Conservation (phyloP, 805 yeast genomes). For the Candida verbasci region DNA sequence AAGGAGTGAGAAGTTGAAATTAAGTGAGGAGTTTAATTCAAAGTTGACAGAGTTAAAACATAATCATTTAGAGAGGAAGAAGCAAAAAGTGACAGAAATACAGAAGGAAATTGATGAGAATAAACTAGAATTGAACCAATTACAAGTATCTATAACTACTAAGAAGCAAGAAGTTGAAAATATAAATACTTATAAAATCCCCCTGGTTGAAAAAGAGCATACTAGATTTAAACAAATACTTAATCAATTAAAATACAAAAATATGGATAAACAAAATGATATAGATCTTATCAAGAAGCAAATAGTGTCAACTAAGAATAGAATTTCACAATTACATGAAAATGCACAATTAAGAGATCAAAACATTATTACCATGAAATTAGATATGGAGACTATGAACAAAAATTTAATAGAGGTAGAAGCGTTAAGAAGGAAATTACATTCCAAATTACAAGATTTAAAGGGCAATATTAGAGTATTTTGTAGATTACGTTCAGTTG, state of each 20-base stretch:
- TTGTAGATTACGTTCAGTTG: slow-evolving; percentile 72
- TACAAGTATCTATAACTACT: background rate
- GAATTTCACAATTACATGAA: background rate
- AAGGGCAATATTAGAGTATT: slow-evolving; percentile 91
- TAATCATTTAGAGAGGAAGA: background rate
- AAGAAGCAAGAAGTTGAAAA: background rate
- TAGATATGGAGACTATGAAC: slow-evolving; percentile 14
- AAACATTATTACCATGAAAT: slow-evolving; percentile 8
- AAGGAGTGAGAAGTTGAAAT: slow-evolving; percentile 11
- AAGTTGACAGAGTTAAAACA: background rate
- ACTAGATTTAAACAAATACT: background rate
- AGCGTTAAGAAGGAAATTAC: slow-evolving; percentile 55
- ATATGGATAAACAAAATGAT: slow-evolving; percentile 5
- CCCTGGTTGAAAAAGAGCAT: background rate
- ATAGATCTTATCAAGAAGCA: background rate
- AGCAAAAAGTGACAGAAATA: slow-evolving; percentile 6
- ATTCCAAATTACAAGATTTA: slow-evolving; percentile 73
- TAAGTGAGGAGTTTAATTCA: background rate
- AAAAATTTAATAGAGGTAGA: slow-evolving; percentile 47
- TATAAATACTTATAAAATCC: background rate
- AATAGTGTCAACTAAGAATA: background rate
- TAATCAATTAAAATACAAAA: background rate
- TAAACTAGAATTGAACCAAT: background rate
- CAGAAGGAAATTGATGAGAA: slow-evolving; percentile 2
- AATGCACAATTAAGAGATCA: slow-evolving; percentile 1